Conservation (phyloP, 305 asterid species). For the Vinca major region DNA sequence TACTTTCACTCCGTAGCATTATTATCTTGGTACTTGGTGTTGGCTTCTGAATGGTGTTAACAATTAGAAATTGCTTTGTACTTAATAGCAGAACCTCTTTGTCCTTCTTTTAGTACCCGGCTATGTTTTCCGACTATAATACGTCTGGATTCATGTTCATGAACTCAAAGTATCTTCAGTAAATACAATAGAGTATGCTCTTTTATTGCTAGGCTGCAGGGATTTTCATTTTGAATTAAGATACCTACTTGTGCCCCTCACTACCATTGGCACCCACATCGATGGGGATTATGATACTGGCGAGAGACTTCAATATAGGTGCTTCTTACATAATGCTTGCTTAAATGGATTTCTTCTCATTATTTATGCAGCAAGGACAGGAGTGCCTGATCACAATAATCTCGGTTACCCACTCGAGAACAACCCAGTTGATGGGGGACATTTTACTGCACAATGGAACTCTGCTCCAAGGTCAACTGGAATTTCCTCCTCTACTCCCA, state of each 20-base stretch:
- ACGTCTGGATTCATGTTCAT: background rate
- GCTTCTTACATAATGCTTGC: background rate
- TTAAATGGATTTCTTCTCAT: slow-evolving; percentile 1
- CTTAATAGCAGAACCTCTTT: background rate
- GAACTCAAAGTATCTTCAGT: background rate
- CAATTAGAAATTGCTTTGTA: background rate
- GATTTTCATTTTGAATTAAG: background rate
- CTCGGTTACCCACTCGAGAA: slow-evolving; percentile 41
- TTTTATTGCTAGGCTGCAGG: background rate
- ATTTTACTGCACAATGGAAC: slow-evolving; percentile 45
- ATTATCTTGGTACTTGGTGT: background rate
- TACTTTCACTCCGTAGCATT: too few species aligned
- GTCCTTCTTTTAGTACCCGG: background rate
- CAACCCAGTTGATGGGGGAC: slow-evolving; percentile 32
- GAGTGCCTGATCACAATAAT: slow-evolving; percentile 41
- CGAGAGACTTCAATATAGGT: background rate
- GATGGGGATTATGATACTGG: background rate
- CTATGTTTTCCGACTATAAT: background rate
- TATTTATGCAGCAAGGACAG: slow-evolving; percentile 36
- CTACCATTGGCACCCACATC: background rate
- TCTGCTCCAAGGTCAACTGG: slow-evolving; percentile 40
- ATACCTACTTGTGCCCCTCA: background rate
- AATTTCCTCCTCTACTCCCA: slow-evolving; percentile 31
- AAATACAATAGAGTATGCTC: background rate
- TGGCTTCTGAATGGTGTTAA: background rate